Conservation (phyloP, 805 yeast genomes). For the Maudiozyma serrabonitensis region DNA sequence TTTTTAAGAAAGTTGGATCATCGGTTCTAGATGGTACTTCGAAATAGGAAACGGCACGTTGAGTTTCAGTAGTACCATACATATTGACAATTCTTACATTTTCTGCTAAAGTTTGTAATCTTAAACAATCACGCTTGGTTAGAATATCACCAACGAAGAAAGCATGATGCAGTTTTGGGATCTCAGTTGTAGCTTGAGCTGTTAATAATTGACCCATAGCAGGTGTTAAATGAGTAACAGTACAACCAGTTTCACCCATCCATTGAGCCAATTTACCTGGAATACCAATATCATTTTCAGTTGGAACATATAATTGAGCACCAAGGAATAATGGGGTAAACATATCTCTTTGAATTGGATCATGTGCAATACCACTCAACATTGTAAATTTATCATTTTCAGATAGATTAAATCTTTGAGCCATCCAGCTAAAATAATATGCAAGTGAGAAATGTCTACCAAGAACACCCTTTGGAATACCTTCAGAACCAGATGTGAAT, state of each 20-base stretch:
- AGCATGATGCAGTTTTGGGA: slow-evolving; percentile 85
- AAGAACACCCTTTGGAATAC: slow-evolving; percentile 95
- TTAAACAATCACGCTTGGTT: slow-evolving; percentile 92
- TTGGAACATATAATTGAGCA: slow-evolving; percentile 86
- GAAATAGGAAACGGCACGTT: slow-evolving; percentile 92
- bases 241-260: slow-evolving; percentile 86
- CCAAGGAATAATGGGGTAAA: slow-evolving; percentile 96
- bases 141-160: slow-evolving; percentile 96
- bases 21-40: slow-evolving; percentile 67
- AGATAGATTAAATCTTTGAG: slow-evolving; percentile 67
- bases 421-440: slow-evolving; percentile 98
- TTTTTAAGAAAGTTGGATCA: slow-evolving; percentile 66
- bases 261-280: slow-evolving; percentile 96
- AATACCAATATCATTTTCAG: slow-evolving; percentile 95
- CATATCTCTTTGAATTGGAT: slow-evolving; percentile 98
- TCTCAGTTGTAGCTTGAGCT: slow-evolving; percentile 86
- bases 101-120: slow-evolving; percentile 84
- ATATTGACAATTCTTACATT: slow-evolving; percentile 87
- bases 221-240: slow-evolving; percentile 96
- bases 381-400: slow-evolving; percentile 85
- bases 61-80: slow-evolving; percentile 99
- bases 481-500: slow-evolving; percentile 96
- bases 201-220: slow-evolving; percentile 98
- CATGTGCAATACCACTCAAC: slow-evolving; percentile 98
- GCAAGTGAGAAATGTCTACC: slow-evolving; percentile 97